phyloP scores from a whole-genome alignment of 495 filamentous ascomycete genomes.

The Trichoderma orchidacearum region DNA sequence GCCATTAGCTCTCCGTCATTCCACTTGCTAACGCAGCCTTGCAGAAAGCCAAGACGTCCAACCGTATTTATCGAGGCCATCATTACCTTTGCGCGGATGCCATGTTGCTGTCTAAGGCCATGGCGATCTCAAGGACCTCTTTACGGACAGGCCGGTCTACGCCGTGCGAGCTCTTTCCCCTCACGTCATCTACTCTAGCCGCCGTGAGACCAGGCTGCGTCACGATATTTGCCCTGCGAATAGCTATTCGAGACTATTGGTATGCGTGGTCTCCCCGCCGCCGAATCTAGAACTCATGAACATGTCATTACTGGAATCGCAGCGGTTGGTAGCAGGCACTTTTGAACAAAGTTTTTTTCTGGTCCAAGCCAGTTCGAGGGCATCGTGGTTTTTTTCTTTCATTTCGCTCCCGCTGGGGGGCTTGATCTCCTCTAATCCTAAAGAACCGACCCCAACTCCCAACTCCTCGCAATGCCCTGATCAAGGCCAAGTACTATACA shows the following conservation, averaged over 20 bases:
- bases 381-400: background rate
- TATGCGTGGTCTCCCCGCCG: background rate
- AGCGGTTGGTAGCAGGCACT: background rate
- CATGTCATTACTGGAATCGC: background rate
- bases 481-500: background rate
- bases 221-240: background rate
- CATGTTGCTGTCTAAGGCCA: background rate
- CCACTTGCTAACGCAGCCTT: too few relatives aligned
- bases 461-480: conserved; percentile 1
- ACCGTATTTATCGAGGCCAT: too few relatives aligned
- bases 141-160: background rate
- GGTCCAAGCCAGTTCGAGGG: background rate
- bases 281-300: background rate
- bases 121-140: background rate
- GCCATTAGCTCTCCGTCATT: too few relatives aligned
- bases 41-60: too few relatives aligned
- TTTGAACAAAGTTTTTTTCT: background rate
- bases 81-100: too few relatives aligned
- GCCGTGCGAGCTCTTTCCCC: background rate
- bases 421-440: background rate
- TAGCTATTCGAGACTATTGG: background rate
- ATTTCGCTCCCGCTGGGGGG: background rate
- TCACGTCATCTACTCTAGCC: background rate
- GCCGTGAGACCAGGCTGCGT: background rate
- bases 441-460: conserved; percentile 1